Evolutionary conservation across 148 eudicot genomes (phyloP), one percentile per base, ranked within the genome.

Genomic region (Suaeda aralocaspica): DNA sequence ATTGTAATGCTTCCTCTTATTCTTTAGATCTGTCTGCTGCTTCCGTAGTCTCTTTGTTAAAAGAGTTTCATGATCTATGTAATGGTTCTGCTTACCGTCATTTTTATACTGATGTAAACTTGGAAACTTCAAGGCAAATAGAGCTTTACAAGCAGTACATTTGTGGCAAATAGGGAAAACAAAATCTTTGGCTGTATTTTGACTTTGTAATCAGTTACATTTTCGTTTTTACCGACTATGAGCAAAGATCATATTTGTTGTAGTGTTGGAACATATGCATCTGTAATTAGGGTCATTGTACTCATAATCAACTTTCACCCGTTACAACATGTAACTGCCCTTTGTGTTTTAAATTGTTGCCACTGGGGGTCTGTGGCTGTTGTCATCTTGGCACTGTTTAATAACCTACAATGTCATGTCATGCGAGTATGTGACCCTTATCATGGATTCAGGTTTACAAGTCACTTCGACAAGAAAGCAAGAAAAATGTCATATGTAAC

Each of bases 71-170:
- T 25, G 48, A 49, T 49, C 21, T 19, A 36, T 49, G 53, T 49
- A 49, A 49, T 49, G 53, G 53, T 49, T 49, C 53, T 4, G 13
- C 50, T 46, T 49, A 49, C 4, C 53, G 4, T 49, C 24, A 49
- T 49, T 49, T 70, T 74, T 25, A 15, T 45, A 65, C 51, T 65
- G 41, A 49, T 66, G 70, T 66, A 66, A 66, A 29, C 70, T 19
- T 66, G 70, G 70, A 66, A 12, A 49, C 29, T 24, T 29, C 39
- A 66, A 19, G 58, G 28, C 44, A 50, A 66, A 46, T 46, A 49
- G 69, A 48, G 57, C 69, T 66, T 66, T 66, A 30, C 68, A 39
- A 39, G 66, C 26, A 41, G 48, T 39, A 36, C 26, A 62, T 61
- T 61, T 61, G 46, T 8, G 12, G 18, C 67, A 39, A 39, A 41